These are phyloP conservation scores for Heracleum sosnowskyi DNA, from an alignment of 129 eudicot species.

Conservation along the genomic window DNA sequence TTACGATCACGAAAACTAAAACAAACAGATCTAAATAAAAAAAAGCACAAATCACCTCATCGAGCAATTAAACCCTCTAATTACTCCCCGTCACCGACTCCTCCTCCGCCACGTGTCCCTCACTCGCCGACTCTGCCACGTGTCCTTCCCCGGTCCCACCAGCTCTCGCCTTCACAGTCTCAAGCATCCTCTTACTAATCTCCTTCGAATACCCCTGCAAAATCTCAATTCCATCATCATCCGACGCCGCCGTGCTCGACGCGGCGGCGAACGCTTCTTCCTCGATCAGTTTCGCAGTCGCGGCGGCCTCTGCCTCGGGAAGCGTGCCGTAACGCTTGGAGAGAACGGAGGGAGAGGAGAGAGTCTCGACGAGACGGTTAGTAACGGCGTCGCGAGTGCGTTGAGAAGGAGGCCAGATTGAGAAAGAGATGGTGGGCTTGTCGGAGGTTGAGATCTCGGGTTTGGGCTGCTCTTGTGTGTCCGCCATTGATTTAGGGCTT, in stretches of 20 bases:
- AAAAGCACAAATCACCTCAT: neutral
- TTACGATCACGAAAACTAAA: too few species aligned
- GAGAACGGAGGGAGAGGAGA: constrained; percentile 58
- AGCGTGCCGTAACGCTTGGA: constrained; percentile 75
- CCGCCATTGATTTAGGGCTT: constrained; percentile 22
- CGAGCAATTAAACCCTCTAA: constrained; percentile 5
- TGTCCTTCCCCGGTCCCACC: constrained; percentile 20
- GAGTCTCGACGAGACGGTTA: constrained; percentile 75
- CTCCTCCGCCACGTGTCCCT: constrained; percentile 19
- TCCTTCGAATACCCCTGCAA: constrained; percentile 74
- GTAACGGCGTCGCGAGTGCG: constrained; percentile 91
- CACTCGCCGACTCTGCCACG: neutral
- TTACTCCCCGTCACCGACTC: constrained; percentile 17
- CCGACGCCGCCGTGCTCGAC: constrained; percentile 19
- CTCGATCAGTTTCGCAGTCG: constrained; percentile 45
- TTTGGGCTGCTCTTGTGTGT: neutral
- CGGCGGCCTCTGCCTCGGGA: constrained; percentile 54
- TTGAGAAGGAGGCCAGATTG: constrained; percentile 86
- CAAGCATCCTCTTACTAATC: constrained; percentile 78
- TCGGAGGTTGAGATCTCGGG: constrained; percentile 16
- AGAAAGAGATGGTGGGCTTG: constrained; percentile 41
- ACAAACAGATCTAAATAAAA: too few species aligned
- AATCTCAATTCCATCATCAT: constrained; percentile 75
- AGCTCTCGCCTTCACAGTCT: constrained; percentile 65
- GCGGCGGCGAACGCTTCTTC: constrained; percentile 56